phyloP scores from a whole-genome alignment of 1,284 basidiomycete genomes.

The Irpex sp. region DNA sequence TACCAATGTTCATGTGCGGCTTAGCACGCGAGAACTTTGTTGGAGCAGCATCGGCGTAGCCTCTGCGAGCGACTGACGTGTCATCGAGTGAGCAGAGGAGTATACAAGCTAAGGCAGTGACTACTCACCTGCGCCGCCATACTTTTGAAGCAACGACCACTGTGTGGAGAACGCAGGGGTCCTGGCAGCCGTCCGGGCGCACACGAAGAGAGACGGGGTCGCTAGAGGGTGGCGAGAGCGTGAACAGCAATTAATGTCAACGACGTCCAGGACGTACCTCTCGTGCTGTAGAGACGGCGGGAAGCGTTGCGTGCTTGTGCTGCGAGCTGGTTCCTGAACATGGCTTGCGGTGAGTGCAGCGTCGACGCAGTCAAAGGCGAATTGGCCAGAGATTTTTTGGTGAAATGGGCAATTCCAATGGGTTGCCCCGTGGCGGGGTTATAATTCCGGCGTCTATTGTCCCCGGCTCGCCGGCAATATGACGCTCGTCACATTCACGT shows the following conservation, averaged over 20 bases:
- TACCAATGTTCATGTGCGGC: constrained; percentile 97
- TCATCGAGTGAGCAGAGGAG: not conserved
- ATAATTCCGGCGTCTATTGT: constrained; percentile 8
- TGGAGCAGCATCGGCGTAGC: constrained; percentile 68
- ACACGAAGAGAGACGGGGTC: constrained; percentile 27
- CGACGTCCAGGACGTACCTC: constrained; percentile 35
- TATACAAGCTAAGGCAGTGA: not conserved
- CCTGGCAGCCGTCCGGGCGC: constrained; percentile 26
- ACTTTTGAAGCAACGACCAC: constrained; percentile 13
- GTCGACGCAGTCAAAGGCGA: constrained; percentile 13
- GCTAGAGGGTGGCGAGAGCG: constrained; percentile 15
- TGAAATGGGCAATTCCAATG: constrained; percentile 6
- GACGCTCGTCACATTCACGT: constrained; percentile 18
- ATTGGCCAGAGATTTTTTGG: constrained; percentile 14
- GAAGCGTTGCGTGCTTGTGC: constrained; percentile 44
- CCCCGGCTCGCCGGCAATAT: constrained; percentile 2
- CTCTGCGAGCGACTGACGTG: constrained; percentile 41
- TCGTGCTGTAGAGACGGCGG: constrained; percentile 44
- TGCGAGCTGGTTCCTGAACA: constrained; percentile 43
- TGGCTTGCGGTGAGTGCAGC: constrained; percentile 21
- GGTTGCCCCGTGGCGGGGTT: constrained; percentile 10
- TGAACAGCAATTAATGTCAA: constrained; percentile 7
- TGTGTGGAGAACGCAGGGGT: constrained; percentile 18
- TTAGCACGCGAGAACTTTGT: constrained; percentile 80
- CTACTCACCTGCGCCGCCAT: constrained; percentile 22